phyloP scores from a whole-genome alignment of 1,284 basidiomycete genomes.

The Marasmius fiardii region DNA sequence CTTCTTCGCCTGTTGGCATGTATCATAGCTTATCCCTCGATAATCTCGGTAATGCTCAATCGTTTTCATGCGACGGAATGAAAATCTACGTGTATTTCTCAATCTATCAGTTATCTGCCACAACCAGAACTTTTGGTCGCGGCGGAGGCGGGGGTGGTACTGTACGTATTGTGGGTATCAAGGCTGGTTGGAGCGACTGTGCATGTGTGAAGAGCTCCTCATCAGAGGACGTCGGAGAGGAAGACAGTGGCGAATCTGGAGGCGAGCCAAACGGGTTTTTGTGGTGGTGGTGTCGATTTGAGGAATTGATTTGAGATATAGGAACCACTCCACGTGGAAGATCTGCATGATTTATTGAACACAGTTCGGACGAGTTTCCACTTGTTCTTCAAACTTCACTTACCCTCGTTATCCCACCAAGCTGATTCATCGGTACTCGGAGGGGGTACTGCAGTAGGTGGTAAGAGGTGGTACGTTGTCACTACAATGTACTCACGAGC shows the following conservation, averaged over 20 bases:
- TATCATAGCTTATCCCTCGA: too few species aligned
- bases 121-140: background rate
- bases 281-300: conserved; percentile 29
- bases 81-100: too few species aligned
- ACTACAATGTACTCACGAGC: conserved; percentile 28
- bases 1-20: background rate
- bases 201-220: conserved; percentile 77
- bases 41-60: too few species aligned
- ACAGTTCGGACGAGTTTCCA: background rate
- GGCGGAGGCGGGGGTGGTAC: conserved; percentile 34
- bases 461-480: conserved; percentile 1
- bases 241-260: conserved; percentile 56
- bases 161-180: conserved; percentile 34
- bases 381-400: conserved; percentile 16
- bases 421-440: conserved; percentile 71
- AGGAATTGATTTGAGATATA: conserved; percentile 35
- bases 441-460: conserved; percentile 55
- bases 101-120: background rate
- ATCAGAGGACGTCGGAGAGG: conserved; percentile 77
- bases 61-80: too few species aligned
- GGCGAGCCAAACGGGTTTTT: conserved; percentile 72
- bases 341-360: conserved; percentile 34
- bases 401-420: conserved; percentile 78
- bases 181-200: conserved; percentile 55
- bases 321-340: conserved; percentile 62